A percentile compares a stretch with the other conserved stretches of the same genome.
Evolutionary conservation across 2,329 filamentous ascomycete species (phyloP).

Genomic region (Fusarium verticillioides): DNA sequence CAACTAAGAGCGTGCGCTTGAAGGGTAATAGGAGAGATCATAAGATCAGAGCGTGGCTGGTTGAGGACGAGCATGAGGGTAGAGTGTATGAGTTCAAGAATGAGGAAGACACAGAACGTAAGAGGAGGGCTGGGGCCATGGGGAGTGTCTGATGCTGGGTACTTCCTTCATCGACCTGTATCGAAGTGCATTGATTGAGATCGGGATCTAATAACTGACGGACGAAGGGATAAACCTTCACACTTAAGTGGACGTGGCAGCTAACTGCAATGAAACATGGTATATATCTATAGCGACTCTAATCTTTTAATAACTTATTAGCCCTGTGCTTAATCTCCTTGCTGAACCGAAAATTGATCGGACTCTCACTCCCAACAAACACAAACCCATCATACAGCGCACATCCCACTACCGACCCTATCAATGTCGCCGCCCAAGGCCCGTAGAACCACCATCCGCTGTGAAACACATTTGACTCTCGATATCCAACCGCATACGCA

Average conservation of each 20-base stretch:
- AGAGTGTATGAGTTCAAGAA: not conserved
- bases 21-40: rapidly evolving
- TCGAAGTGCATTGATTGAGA: too few relatives aligned
- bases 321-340: not conserved
- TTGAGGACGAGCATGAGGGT: not conserved
- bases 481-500: slow-evolving; percentile 48
- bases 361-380: slow-evolving; percentile 31
- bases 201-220: not conserved
- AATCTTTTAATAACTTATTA: not conserved
- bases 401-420: slow-evolving; percentile 18
- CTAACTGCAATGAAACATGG: not conserved
- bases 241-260: too few relatives aligned
- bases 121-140: not conserved
- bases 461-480: slow-evolving; percentile 42
- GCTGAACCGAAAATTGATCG: slow-evolving; percentile 11
- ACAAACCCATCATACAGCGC: slow-evolving; percentile 26
- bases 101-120: not conserved
- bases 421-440: slow-evolving; percentile 24
- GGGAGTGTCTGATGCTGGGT: not conserved
- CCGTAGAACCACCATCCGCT: slow-evolving; percentile 45
- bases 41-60: not conserved
- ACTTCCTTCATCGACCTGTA: rapidly evolving
- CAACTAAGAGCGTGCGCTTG: not conserved
- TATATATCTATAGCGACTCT: not conserved
- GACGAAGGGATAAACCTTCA: too few relatives aligned